A percentile compares a stretch with the other conserved stretches of the same genome.
phyloP scores from a whole-genome alignment of 2,329 filamentous ascomycete species.

The Scedosporium apiospermum region DNA sequence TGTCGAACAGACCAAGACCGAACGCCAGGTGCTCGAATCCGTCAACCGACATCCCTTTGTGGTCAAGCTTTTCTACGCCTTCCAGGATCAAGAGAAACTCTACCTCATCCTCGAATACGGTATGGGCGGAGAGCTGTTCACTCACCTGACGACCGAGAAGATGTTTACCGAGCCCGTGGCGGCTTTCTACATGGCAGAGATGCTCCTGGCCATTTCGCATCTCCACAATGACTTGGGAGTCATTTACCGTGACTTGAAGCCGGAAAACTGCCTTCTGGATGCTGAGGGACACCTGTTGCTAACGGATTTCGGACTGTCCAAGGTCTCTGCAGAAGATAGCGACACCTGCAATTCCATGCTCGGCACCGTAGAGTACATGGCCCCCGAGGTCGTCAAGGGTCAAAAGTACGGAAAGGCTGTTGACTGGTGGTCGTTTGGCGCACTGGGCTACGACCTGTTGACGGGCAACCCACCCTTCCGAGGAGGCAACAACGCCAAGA shows the following conservation, averaged over 20 bases:
- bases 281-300: constrained; percentile 84
- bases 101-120: constrained; percentile 97
- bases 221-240: constrained; percentile 87
- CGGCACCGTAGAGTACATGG: constrained; percentile 98
- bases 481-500: constrained; percentile 85
- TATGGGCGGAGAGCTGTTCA: constrained; percentile 92
- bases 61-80: constrained; percentile 95
- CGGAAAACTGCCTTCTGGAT: constrained; percentile 93
- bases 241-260: constrained; percentile 94
- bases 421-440: constrained; percentile 98
- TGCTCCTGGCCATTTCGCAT: constrained; percentile 88
- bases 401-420: constrained; percentile 88
- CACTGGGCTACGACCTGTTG: constrained; percentile 83
- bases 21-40: constrained; percentile 87
- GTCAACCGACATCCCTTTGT: constrained; percentile 96
- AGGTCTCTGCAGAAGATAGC: constrained; percentile 65
- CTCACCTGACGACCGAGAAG: constrained; percentile 84
- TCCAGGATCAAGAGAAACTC: constrained; percentile 95
- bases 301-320: constrained; percentile 94
- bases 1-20: constrained; percentile 94
- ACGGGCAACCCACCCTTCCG: constrained; percentile 88
- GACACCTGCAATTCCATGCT: constrained; percentile 78
- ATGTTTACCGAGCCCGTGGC: constrained; percentile 89
- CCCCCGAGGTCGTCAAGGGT: constrained; percentile 83
- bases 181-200: constrained; percentile 97